These are phyloP conservation scores for Grosmannia penicillata DNA, from an alignment of 2,329 filamentous ascomycete genomes.

Conservation along the genomic window DNA sequence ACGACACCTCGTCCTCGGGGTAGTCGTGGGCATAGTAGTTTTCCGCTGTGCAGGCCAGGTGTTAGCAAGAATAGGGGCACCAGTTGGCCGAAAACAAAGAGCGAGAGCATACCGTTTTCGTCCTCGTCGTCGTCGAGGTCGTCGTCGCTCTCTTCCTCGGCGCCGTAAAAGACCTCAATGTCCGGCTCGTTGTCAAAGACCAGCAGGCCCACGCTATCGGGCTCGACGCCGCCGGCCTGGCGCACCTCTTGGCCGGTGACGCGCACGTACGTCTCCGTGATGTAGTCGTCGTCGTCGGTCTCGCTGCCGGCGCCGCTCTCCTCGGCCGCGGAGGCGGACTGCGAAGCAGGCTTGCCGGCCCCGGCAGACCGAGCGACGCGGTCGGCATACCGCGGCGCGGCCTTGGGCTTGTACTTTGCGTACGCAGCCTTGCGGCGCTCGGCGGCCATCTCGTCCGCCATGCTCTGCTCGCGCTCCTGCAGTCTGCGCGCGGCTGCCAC, in stretches of 20 bases:
- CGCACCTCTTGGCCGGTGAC: conserved; percentile 29
- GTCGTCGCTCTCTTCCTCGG: conserved; percentile 48
- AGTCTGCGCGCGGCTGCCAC: conserved; percentile 12
- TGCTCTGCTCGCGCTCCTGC: conserved; percentile 2
- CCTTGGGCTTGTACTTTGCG: conserved; percentile 9
- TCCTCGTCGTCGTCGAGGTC: conserved; percentile 47
- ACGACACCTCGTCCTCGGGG: conserved; percentile 63
- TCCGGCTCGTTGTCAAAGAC: conserved; percentile 45
- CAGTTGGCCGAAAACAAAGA: background rate
- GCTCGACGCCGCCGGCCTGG: conserved; percentile 24
- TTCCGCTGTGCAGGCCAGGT: conserved; percentile 36
- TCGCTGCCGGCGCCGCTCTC: conserved; percentile 1
- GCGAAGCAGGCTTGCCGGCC: conserved; percentile 14
- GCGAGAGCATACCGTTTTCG: conserved; percentile 39
- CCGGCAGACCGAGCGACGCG: background rate
- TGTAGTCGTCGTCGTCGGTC: conserved; percentile 37
- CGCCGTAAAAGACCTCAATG: conserved; percentile 43
- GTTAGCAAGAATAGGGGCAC: background rate
- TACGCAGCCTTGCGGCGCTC: conserved; percentile 6
- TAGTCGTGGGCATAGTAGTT: conserved; percentile 70
- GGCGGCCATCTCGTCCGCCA: background rate
- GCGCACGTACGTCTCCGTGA: conserved; percentile 50
- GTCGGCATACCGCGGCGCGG: conserved; percentile 8
- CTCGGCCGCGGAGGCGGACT: conserved; percentile 17
- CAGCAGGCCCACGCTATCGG: conserved; percentile 38